Evolutionary conservation across 2,329 filamentous ascomycete species (phyloP).

Genomic region (Neofusicoccum ribis): DNA sequence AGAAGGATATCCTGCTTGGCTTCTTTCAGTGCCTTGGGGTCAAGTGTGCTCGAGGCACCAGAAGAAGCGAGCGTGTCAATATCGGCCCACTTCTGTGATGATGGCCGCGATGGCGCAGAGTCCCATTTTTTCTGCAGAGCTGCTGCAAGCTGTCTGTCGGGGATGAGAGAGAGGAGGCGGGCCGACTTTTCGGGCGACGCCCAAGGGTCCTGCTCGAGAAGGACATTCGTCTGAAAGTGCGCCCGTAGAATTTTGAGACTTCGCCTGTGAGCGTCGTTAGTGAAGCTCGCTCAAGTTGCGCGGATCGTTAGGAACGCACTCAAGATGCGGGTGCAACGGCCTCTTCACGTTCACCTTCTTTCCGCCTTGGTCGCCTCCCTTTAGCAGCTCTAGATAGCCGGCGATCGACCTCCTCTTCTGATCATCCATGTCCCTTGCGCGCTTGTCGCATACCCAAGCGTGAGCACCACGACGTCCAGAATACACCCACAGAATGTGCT

Average conservation of each 20-base stretch:
- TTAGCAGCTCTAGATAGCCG: conserved; percentile 86
- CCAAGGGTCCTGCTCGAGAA: conserved; percentile 87
- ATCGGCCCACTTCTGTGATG: conserved; percentile 85
- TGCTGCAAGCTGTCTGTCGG: conserved; percentile 74
- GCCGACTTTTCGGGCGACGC: conserved; percentile 67
- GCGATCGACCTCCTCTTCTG: conserved; percentile 81
- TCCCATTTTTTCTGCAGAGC: conserved; percentile 90
- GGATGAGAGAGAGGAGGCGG: conserved; percentile 79
- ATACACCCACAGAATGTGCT: conserved; percentile 98
- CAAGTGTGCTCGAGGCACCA: conserved; percentile 70
- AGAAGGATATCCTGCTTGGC: conserved; percentile 95
- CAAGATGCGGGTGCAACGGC: conserved; percentile 86
- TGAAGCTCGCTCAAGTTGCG: not conserved
- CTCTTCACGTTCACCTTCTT: conserved; percentile 84
- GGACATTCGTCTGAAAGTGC: conserved; percentile 81
- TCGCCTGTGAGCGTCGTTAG: conserved; percentile 53
- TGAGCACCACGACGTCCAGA: conserved; percentile 94
- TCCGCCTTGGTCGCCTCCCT: conserved; percentile 78
- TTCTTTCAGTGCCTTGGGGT: conserved; percentile 72
- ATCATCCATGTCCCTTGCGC: conserved; percentile 81
- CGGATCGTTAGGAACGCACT: conserved; percentile 48
- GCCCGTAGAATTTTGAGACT: conserved; percentile 82
- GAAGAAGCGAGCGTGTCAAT: conserved; percentile 84
- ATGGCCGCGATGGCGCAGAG: conserved; percentile 73
- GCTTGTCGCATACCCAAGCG: conserved; percentile 95